Base-by-base conservation (phyloP, 164 flowering plant genomes). In the Chloranthus sessilifolius region DNA sequence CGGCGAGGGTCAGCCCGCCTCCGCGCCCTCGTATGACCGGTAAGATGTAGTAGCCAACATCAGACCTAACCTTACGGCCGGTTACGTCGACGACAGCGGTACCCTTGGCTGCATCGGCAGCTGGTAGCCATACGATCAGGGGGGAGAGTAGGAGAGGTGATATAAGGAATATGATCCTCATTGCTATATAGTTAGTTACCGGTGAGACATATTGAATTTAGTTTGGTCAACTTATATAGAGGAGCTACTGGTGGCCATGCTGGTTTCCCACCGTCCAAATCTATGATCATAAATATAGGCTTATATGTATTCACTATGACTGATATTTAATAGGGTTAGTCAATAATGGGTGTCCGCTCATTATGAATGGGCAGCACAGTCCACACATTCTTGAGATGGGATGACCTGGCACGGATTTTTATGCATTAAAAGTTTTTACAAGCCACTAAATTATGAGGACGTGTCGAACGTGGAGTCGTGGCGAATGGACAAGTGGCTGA, bases 1-100 rank as follows among this genome's bases (percentile, higher is more conserved):
- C 19, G 7, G 43, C 45, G 3, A 63, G 16, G 20, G 58, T 43
- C 4, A 71, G 64, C 2, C 72, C 72, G 21, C 75, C 69, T 9
- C 57, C 70, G 2, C 27, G 23, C 19, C 65, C 63, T 12, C 58
- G 54, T 36, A 38, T 3, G 7, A 59, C 59, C 1, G 74, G 70
- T n/a, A 65, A 39, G 52, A 66, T 59, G 51, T 62, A 47, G 62
- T 70, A 70, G 14, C 55, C 46, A 12, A 33, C 33, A 3, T 48
- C 38, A 7, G 65, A 10, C 23, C 28, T 31, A 27, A 70, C 50
- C 29, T 48, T 43, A 7, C 27, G 30, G n/a, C 70, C 71, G 2
- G 49, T 42, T 17, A 43, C 26, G 28, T 70, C 74, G 10, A 44
- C 46, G 19, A 63, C 58, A 2, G 19, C 27, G 24, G 37, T 30